phyloP scores from a whole-genome alignment of 106 monocot species.

The Dendrobium chrysotoxum region DNA sequence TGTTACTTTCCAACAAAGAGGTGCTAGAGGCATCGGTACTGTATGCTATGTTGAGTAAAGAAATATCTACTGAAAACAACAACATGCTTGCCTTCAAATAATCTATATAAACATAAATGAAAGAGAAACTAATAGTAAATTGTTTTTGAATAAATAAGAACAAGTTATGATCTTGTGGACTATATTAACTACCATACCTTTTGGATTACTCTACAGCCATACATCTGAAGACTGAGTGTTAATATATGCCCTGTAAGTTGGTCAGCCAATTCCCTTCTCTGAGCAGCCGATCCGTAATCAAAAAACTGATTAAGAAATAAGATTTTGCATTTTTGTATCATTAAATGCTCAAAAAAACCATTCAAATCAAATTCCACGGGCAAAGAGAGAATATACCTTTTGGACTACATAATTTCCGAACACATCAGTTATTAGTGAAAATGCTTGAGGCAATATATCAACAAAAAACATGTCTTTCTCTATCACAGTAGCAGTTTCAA shows the following conservation, averaged over 20 bases:
- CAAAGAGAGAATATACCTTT: constrained; percentile 30
- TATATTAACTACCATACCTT: constrained; percentile 29
- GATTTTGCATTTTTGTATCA: not conserved
- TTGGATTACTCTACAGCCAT: constrained; percentile 73
- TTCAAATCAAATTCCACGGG: not conserved
- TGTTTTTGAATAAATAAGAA: too few species aligned
- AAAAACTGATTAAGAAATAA: constrained; percentile 42
- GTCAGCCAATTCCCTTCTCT: constrained; percentile 60
- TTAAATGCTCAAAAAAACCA: not conserved
- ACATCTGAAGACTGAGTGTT: constrained; percentile 75
- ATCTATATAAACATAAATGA: too few species aligned
- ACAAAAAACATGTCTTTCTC: constrained; percentile 66
- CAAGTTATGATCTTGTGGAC: too few species aligned
- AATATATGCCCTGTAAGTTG: constrained; percentile 53
- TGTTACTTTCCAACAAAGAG: too few species aligned
- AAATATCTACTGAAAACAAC: too few species aligned
- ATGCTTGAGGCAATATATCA: constrained; percentile 57
- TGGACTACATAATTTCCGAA: constrained; percentile 92
- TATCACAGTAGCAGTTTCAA: constrained; percentile 61
- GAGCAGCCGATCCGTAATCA: constrained; percentile 61
- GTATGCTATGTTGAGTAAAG: too few species aligned
- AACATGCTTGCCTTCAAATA: too few species aligned
- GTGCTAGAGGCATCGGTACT: too few species aligned
- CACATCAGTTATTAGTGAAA: constrained; percentile 73
- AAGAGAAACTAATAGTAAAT: too few species aligned